phyloP scores from a whole-genome alignment of 2,329 filamentous ascomycete genomes.

The Ilyonectria robusta region DNA sequence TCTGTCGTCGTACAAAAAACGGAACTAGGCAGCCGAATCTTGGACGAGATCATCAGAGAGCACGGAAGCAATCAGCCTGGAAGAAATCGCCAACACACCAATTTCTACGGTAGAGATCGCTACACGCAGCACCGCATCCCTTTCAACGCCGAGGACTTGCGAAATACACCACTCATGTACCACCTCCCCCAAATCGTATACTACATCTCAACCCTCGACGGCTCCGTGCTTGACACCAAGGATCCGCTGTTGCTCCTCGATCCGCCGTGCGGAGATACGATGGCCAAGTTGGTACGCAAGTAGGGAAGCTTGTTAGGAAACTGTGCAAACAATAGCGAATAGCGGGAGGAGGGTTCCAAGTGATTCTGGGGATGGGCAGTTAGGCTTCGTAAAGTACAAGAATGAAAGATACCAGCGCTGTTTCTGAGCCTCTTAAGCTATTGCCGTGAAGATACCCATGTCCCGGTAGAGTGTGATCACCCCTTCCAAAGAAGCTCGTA shows the following conservation, averaged over 20 bases:
- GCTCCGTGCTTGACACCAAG: background rate
- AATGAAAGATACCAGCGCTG: background rate
- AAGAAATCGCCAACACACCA: no score
- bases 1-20: no score
- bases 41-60: no score
- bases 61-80: no score
- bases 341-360: background rate
- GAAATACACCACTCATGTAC: background rate
- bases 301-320: background rate
- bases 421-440: background rate
- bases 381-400: background rate
- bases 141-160: background rate
- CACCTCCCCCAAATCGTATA: background rate
- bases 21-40: no score
- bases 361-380: background rate
- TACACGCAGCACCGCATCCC: background rate
- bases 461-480: background rate
- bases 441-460: background rate
- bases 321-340: constrained; percentile 11
- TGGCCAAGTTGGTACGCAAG: background rate
- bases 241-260: background rate
- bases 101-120: no score
- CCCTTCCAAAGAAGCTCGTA: background rate
- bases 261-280: background rate
- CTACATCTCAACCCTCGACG: background rate